Evolutionary conservation across 129 eudicot genomes (phyloP).

Genomic region (Silybum marianum): DNA sequence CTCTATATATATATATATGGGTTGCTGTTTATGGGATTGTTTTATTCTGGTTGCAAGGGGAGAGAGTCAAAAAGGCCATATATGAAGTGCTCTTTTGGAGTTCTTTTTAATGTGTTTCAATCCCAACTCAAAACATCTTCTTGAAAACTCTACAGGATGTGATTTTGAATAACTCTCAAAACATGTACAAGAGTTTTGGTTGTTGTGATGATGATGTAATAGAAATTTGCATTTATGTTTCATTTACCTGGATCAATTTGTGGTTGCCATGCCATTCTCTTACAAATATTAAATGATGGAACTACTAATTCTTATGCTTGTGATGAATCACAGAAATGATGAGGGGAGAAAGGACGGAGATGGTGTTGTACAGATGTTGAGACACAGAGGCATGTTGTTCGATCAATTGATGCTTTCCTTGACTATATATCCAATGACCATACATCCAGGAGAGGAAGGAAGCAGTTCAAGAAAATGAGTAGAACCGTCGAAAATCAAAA

Average conservation of each 20-base stretch:
- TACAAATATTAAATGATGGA: neutral
- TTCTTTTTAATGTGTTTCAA: no score
- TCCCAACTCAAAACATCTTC: no score
- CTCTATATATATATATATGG: no score
- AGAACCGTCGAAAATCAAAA: no score
- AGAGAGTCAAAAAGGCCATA: no score
- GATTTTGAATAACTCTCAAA: neutral
- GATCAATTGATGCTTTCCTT: slow-evolving; percentile 74
- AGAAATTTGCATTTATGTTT: slow-evolving; percentile 1
- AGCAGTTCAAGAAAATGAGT: no score
- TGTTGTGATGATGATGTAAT: neutral
- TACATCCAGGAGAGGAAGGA: no score
- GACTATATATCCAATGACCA: slow-evolving; percentile 61
- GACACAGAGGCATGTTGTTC: slow-evolving; percentile 68
- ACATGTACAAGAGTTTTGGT: neutral
- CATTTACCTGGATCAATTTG: neutral
- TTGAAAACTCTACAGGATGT: no score
- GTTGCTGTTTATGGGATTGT: no score
- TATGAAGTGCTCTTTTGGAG: no score
- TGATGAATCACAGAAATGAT: slow-evolving; percentile 39
- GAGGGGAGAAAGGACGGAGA: slow-evolving; percentile 47
- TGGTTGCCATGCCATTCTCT: neutral
- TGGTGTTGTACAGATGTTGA: slow-evolving; percentile 74
- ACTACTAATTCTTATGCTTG: neutral
- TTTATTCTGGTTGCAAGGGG: no score